Conservation (phyloP, 768 basidiomycete genomes). For the Vishniacozyma victoriae region DNA sequence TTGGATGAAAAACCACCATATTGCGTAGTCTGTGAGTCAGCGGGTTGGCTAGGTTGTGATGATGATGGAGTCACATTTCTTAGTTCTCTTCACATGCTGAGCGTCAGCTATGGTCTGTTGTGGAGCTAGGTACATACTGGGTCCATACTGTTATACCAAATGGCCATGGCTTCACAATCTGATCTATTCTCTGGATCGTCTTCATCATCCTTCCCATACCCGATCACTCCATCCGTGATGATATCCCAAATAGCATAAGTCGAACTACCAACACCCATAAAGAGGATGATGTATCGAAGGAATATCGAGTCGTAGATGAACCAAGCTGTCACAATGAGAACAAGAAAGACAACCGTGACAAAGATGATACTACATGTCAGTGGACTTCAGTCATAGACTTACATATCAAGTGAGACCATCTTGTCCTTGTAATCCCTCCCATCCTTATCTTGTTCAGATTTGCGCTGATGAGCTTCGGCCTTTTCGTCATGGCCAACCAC, state of each 20-base stretch:
- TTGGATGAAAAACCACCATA: conserved; percentile 19
- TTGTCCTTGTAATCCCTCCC: background rate
- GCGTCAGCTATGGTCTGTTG: background rate
- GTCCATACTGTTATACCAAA: conserved; percentile 5
- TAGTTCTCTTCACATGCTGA: background rate
- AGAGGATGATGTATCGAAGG: conserved; percentile 33
- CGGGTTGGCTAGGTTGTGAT: background rate
- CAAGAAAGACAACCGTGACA: conserved; percentile 7
- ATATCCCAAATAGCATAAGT: conserved; percentile 35
- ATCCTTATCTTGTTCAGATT: conserved; percentile 1
- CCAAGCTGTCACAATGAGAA: conserved; percentile 11
- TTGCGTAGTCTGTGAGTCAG: conserved; percentile 18
- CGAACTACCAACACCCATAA: conserved; percentile 28
- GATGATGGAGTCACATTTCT: background rate
- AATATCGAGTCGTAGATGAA: conserved; percentile 27
- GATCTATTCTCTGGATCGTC: conserved; percentile 12
- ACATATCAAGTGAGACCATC: conserved; percentile 13
- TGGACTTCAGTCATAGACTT: background rate
- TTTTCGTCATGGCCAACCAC: background rate
- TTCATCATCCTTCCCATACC: no score
- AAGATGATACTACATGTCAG: background rate
- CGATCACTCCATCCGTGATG: conserved; percentile 22
- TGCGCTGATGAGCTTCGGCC: background rate
- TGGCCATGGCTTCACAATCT: conserved; percentile 23
- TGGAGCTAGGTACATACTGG: background rate